Conservation (phyloP, 129 eudicot species). For the Gnaphalium uliginosum region DNA sequence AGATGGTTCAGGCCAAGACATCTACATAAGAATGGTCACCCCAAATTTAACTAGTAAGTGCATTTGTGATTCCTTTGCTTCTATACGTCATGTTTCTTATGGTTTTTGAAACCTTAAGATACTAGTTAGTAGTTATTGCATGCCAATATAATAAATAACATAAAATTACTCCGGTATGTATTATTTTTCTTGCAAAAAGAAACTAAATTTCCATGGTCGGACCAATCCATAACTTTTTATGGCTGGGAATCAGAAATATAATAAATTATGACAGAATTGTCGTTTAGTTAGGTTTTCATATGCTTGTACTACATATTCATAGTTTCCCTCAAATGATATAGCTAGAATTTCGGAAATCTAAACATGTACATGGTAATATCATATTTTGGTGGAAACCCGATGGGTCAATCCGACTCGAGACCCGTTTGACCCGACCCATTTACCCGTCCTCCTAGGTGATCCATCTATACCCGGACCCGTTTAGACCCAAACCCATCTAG, state of each 20-base stretch:
- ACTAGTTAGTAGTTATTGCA: background rate
- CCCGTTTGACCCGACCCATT: too few species aligned
- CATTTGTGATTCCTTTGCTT: slow-evolving; percentile 4
- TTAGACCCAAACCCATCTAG: too few species aligned
- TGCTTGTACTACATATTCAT: background rate
- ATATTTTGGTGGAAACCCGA: too few species aligned
- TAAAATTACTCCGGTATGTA: background rate
- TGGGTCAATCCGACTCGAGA: too few species aligned
- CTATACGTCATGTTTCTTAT: background rate
- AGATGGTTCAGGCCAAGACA: slow-evolving; percentile 38
- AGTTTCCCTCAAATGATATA: background rate
- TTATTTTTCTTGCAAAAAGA: background rate
- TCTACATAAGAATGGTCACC: slow-evolving; percentile 34
- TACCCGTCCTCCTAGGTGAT: too few species aligned
- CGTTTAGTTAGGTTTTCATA: background rate
- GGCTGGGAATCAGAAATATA: background rate
- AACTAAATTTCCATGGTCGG: background rate
- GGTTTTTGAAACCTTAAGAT: background rate
- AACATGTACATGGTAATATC: too few species aligned
- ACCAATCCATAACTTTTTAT: background rate
- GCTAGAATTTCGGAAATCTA: background rate
- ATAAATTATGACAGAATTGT: background rate
- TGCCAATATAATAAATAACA: background rate
- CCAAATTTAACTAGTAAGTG: slow-evolving; percentile 23
- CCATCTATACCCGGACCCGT: too few species aligned